phyloP scores from a whole-genome alignment of 1,139 yeast genomes.

The Geotrichum carabidarum region DNA sequence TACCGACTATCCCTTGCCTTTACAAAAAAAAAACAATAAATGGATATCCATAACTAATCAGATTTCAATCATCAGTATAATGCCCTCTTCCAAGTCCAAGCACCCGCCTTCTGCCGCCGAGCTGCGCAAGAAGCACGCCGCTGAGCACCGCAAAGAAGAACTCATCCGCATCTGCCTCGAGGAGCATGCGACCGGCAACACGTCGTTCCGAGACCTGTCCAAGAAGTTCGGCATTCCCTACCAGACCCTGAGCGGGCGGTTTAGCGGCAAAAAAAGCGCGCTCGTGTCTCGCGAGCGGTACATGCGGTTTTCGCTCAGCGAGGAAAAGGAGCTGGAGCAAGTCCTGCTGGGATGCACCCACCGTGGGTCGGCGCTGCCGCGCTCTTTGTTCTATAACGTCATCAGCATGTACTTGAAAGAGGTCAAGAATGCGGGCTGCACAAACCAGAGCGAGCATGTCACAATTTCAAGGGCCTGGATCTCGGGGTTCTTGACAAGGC shows the following conservation, averaged over 20 bases:
- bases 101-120: neutral
- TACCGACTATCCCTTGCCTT: neutral
- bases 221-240: slow-evolving; percentile 2
- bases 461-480: slow-evolving; percentile 9
- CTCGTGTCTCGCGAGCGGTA: slow-evolving; percentile 7
- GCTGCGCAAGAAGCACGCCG: slow-evolving; percentile 2
- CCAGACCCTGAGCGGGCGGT: neutral
- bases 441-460: neutral
- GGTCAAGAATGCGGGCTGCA: neutral
- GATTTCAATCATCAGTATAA: neutral
- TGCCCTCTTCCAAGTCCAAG: neutral
- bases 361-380: slow-evolving; percentile 5
- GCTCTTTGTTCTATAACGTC: slow-evolving; percentile 5
- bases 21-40: neutral
- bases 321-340: slow-evolving; percentile 4
- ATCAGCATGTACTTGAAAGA: slow-evolving; percentile 10
- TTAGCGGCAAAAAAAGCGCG: neutral
- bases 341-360: slow-evolving; percentile 10
- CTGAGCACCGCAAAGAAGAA: slow-evolving; percentile 2
- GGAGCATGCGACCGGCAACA: neutral
- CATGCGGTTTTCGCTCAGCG: slow-evolving; percentile 1
- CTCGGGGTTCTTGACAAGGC: slow-evolving; percentile 9
- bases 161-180: slow-evolving; percentile 3
- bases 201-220: neutral
- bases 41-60: neutral